Evolutionary conservation across 768 basidiomycete genomes (phyloP).

Genomic region (Xerocomellus intermedius): DNA sequence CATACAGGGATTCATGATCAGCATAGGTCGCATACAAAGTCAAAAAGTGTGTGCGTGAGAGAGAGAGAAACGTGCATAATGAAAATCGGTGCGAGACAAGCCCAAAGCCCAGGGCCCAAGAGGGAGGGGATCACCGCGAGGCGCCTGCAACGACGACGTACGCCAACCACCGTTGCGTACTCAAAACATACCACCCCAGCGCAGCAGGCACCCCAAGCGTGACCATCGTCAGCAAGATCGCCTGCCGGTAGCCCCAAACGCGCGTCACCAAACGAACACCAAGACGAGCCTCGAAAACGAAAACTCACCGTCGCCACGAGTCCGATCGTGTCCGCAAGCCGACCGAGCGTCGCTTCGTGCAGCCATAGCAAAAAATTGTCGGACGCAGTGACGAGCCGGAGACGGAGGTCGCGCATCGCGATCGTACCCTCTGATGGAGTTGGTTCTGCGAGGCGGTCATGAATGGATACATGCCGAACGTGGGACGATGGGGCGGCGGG

Average conservation of each 20-base stretch:
- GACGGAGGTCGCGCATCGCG: slow-evolving; percentile 23
- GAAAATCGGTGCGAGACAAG: background rate
- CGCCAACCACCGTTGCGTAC: slow-evolving; percentile 11
- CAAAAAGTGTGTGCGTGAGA: no score
- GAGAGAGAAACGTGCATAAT: background rate
- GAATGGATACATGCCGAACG: background rate
- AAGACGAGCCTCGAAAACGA: no score
- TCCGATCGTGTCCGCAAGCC: slow-evolving; percentile 23
- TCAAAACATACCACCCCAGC: slow-evolving; percentile 20
- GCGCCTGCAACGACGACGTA: background rate
- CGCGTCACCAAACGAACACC: background rate
- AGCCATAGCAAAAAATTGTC: slow-evolving; percentile 13
- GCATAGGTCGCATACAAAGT: slow-evolving; percentile 3
- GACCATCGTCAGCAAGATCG: slow-evolving; percentile 20
- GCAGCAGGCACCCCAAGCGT: slow-evolving; percentile 16
- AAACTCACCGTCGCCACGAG: slow-evolving; percentile 13
- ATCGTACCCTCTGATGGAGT: slow-evolving; percentile 23
- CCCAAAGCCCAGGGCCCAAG: no score
- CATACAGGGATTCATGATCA: background rate
- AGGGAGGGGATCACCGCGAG: background rate
- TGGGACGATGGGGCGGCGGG: background rate
- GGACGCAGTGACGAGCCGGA: slow-evolving; percentile 22
- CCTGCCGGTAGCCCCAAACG: slow-evolving; percentile 1
- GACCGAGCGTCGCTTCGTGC: slow-evolving; percentile 27
- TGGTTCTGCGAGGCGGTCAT: slow-evolving; percentile 19